Conservation (phyloP, 31 red algal species). For the Asparagopsis taxiformis region DNA sequence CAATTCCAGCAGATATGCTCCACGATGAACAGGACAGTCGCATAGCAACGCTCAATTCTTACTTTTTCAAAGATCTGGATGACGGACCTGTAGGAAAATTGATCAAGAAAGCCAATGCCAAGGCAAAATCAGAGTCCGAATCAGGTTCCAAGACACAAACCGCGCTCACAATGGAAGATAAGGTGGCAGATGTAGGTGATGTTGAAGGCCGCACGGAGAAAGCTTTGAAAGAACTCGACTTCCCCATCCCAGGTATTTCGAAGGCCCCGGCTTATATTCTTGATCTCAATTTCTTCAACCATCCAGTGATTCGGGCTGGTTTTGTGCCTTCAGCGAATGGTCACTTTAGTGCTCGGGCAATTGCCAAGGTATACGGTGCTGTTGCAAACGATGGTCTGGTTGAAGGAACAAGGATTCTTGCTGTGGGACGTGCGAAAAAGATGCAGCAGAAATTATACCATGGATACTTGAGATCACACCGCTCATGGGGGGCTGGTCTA, state of each 20-base stretch:
- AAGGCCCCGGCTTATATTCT: conserved; percentile 41
- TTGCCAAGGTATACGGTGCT: conserved; percentile 54
- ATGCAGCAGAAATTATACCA: conserved; percentile 38
- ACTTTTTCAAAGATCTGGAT: conserved; percentile 18
- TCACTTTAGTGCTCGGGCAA: conserved; percentile 76
- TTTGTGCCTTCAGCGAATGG: conserved; percentile 76
- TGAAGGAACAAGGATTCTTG: conserved; percentile 14
- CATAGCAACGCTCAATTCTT: conserved; percentile 9
- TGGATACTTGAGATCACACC: conserved; percentile 3
- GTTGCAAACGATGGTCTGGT: conserved; percentile 44
- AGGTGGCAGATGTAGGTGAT: not conserved
- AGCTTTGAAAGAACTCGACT: conserved; percentile 9
- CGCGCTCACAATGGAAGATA: not conserved
- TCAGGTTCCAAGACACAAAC: not conserved
- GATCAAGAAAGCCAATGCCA: not conserved
- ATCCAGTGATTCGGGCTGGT: conserved; percentile 53
- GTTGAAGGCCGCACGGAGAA: not conserved
- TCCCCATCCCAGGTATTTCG: not conserved
- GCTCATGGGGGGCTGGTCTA: conserved; percentile 40
- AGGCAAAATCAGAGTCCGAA: not conserved
- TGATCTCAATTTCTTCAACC: conserved; percentile 70
- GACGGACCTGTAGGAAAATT: conserved; percentile 8
- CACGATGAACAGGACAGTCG: conserved; percentile 10
- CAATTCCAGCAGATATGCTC: conserved; percentile 35
- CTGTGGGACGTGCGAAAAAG: conserved; percentile 5